These are phyloP conservation scores for Alloteropsis semialata DNA, from an alignment of 176 grass and related monocot species.

Conservation along the genomic window DNA sequence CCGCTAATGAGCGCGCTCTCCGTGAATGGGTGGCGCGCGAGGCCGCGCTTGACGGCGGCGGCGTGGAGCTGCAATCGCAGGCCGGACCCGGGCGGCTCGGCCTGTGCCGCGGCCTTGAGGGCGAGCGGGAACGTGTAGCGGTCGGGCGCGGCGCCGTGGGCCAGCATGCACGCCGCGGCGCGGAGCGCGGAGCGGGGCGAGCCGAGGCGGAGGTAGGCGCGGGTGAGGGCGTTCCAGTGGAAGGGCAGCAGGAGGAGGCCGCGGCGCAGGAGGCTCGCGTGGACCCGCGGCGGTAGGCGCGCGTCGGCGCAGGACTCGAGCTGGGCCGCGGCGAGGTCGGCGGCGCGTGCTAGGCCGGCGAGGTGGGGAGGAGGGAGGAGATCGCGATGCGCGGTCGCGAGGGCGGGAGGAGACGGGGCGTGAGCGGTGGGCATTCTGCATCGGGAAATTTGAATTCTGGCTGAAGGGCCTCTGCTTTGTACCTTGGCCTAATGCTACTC, in stretches of 20 bases:
- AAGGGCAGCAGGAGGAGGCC: slow-evolving; percentile 33
- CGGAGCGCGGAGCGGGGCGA: slow-evolving; percentile 13
- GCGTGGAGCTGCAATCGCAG: slow-evolving; percentile 39
- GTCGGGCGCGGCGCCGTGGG: slow-evolving; percentile 14
- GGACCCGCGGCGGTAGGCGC: slow-evolving; percentile 4
- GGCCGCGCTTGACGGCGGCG: slow-evolving; percentile 29
- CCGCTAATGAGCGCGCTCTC: slow-evolving; percentile 47
- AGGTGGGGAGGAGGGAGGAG: neutral
- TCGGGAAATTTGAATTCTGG: neutral
- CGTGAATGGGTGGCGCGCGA: slow-evolving; percentile 33
- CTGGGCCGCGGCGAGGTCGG: neutral
- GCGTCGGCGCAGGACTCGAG: slow-evolving; percentile 30
- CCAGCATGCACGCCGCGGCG: slow-evolving; percentile 1
- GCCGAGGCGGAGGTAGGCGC: slow-evolving; percentile 36
- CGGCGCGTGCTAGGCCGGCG: neutral
- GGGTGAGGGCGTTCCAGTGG: slow-evolving; percentile 49
- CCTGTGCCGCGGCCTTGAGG: slow-evolving; percentile 38
- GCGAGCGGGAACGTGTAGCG: slow-evolving; percentile 40
- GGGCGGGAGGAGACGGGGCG: neutral
- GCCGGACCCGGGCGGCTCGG: neutral
- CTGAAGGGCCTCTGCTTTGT: neutral
- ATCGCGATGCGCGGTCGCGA: neutral
- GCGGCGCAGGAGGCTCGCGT: slow-evolving; percentile 34
- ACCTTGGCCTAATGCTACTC: neutral
- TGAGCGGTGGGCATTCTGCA: neutral